Conservation (phyloP, 768 basidiomycete genomes). For the Auriscalpium vulgare region DNA sequence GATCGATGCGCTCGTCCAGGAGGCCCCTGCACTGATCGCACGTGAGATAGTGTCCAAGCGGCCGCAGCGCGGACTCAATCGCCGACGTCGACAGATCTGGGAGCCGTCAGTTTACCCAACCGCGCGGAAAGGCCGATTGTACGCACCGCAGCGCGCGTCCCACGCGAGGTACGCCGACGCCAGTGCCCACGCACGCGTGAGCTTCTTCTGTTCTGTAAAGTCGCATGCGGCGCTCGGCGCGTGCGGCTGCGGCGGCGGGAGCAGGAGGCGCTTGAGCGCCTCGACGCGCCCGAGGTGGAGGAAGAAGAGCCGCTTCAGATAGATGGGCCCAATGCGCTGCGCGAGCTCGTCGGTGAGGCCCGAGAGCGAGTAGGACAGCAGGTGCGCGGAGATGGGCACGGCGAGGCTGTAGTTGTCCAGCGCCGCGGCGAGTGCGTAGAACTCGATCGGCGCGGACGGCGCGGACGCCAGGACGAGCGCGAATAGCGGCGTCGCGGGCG, state of each 20-base stretch:
- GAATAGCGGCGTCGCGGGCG: constrained; percentile 49
- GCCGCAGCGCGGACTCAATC: constrained; percentile 66
- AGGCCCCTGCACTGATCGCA: constrained; percentile 63
- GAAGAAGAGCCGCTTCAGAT: constrained; percentile 77
- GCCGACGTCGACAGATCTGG: constrained; percentile 65
- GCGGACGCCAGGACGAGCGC: constrained; percentile 58
- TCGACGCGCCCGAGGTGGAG: constrained; percentile 78
- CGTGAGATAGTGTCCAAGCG: constrained; percentile 57
- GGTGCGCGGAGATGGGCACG: constrained; percentile 63
- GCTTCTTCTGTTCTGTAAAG: constrained; percentile 67
- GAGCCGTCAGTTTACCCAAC: not conserved
- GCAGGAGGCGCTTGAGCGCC: constrained; percentile 70
- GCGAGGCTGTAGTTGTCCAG: constrained; percentile 68
- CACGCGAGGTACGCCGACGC: constrained; percentile 79
- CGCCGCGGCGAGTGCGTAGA: constrained; percentile 64
- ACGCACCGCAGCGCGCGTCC: constrained; percentile 73
- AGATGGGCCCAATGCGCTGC: constrained; percentile 61
- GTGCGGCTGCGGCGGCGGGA: constrained; percentile 70
- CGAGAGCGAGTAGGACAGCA: constrained; percentile 63
- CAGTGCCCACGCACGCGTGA: constrained; percentile 76
- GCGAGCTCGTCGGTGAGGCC: constrained; percentile 65
- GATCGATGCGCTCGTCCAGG: constrained; percentile 59
- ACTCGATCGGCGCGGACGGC: constrained; percentile 57
- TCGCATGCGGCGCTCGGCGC: constrained; percentile 63
- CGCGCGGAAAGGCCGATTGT: not conserved